Evolutionary conservation across 2,329 filamentous ascomycete species (phyloP).

Genomic region (Tolypocladium guangdongense): DNA sequence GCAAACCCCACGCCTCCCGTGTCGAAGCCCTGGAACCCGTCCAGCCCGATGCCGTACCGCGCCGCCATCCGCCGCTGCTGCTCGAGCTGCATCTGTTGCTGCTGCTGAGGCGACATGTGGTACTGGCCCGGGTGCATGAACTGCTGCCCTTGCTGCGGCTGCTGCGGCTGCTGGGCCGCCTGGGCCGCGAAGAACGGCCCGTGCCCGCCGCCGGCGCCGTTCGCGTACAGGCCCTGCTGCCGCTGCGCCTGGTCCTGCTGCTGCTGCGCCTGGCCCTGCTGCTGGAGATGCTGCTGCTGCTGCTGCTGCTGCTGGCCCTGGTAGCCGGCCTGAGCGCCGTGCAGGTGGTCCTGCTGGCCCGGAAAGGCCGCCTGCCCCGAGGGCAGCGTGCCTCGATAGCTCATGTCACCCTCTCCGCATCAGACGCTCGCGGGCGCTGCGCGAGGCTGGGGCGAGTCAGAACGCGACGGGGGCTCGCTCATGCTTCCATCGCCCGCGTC

Average conservation of each 20-base stretch:
- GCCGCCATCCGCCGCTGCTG: conserved; percentile 7
- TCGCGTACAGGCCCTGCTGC: conserved; percentile 5
- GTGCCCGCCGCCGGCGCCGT: conserved; percentile 8
- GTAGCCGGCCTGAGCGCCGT: conserved; percentile 12
- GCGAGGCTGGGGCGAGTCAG: background rate
- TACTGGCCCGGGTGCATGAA: conserved; percentile 8
- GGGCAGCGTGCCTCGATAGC: conserved; percentile 20
- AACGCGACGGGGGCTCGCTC: background rate
- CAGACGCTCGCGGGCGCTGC: conserved; percentile 3
- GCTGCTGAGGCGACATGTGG: conserved; percentile 10
- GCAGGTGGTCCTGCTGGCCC: conserved; percentile 16
- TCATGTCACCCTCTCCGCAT: conserved; percentile 20
- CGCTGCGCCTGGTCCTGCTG: conserved; percentile 11
- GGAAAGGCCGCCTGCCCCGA: conserved; percentile 16
- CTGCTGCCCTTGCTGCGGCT: conserved; percentile 14
- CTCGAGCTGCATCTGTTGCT: conserved; percentile 9
- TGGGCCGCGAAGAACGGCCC: conserved; percentile 12
- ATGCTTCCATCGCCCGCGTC: conserved; percentile 1
- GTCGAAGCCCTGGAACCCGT: background rate
- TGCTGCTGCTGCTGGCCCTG: conserved; percentile 15
- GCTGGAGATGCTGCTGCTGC: conserved; percentile 10
- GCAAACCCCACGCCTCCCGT: conserved; percentile 6
- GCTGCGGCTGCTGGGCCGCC: conserved; percentile 11
- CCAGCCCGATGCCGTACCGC: background rate
- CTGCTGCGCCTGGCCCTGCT: conserved; percentile 12